A percentile compares a stretch with the other conserved stretches of the same genome.
Evolutionary conservation across 2,329 filamentous ascomycete species (phyloP).

Genomic region (Xylariales sp.): DNA sequence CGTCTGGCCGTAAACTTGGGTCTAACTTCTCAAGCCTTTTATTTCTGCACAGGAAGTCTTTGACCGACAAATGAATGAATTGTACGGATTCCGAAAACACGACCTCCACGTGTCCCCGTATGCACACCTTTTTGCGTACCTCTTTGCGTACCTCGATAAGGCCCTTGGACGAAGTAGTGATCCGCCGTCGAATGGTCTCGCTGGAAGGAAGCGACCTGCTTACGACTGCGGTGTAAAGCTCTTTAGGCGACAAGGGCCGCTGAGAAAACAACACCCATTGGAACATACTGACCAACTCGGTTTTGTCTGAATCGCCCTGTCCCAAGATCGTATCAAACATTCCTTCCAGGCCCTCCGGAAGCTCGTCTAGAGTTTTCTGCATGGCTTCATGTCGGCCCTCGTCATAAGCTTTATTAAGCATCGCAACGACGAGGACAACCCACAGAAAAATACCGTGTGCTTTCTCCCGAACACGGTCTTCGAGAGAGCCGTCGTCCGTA

Average conservation of each 20-base stretch:
- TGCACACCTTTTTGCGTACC: not conserved
- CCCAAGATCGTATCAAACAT: not conserved
- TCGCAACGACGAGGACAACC: conserved; percentile 22
- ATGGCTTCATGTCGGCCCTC: conserved; percentile 15
- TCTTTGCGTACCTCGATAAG: conserved; percentile 10
- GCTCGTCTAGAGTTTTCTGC: conserved; percentile 1
- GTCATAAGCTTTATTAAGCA: conserved; percentile 38
- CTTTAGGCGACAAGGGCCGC: not conserved
- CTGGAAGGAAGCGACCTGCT: not conserved
- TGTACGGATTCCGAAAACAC: conserved; percentile 8
- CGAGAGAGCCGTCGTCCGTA: not conserved
- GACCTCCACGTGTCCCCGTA: not conserved
- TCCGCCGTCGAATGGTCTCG: conserved; percentile 2
- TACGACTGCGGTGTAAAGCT: conserved; percentile 11
- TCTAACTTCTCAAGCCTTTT: not conserved
- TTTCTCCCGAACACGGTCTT: conserved; percentile 39
- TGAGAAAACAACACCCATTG: conserved; percentile 20
- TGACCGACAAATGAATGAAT: conserved; percentile 22
- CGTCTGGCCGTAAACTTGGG: conserved; percentile 3
- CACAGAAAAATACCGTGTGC: conserved; percentile 52
- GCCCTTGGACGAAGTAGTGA: conserved; percentile 6
- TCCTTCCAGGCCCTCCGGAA: conserved; percentile 9
- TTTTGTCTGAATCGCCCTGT: not conserved
- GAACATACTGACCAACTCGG: conserved; percentile 12
- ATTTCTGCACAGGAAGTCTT: conserved; percentile 12